Percentiles rank a stretch among this genome's conserved stretches.
Evolutionary conservation across 257 asterid genomes (phyloP).

Genomic region (Solanum etuberosum): DNA sequence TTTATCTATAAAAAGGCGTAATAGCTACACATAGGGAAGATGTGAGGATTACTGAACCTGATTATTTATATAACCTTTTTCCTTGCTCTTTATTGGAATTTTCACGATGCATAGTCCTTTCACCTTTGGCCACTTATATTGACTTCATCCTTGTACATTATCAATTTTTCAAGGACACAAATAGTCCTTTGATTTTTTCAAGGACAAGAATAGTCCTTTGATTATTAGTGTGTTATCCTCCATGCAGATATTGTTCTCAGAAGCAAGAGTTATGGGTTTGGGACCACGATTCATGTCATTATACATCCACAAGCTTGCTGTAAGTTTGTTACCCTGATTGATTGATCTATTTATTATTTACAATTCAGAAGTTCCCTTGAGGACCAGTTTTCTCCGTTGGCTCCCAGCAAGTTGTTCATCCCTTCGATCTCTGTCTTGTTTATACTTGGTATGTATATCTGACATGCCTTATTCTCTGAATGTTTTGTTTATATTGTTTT

Average conservation of each 20-base stretch:
- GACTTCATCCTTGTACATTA: background rate
- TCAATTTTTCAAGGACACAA: background rate
- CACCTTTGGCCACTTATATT: background rate
- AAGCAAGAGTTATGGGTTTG: conserved; percentile 74
- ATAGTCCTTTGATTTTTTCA: background rate
- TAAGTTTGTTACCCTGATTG: conserved; percentile 23
- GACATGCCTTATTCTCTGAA: background rate
- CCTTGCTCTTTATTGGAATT: background rate
- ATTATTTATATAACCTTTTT: background rate
- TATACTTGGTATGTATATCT: background rate
- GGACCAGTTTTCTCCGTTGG: background rate
- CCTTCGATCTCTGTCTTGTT: background rate
- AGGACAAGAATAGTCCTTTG: background rate
- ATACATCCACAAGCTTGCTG: conserved; percentile 80
- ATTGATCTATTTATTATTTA: background rate
- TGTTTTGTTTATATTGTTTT: background rate
- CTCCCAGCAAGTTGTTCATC: background rate
- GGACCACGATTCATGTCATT: conserved; percentile 93
- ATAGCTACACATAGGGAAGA: background rate
- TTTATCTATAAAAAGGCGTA: background rate
- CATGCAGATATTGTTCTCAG: conserved; percentile 51
- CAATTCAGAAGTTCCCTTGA: background rate
- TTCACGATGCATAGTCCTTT: background rate
- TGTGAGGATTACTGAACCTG: background rate
- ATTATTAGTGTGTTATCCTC: background rate